Conservation (phyloP, 805 yeast species). For the Hanseniaspora meyeri region DNA sequence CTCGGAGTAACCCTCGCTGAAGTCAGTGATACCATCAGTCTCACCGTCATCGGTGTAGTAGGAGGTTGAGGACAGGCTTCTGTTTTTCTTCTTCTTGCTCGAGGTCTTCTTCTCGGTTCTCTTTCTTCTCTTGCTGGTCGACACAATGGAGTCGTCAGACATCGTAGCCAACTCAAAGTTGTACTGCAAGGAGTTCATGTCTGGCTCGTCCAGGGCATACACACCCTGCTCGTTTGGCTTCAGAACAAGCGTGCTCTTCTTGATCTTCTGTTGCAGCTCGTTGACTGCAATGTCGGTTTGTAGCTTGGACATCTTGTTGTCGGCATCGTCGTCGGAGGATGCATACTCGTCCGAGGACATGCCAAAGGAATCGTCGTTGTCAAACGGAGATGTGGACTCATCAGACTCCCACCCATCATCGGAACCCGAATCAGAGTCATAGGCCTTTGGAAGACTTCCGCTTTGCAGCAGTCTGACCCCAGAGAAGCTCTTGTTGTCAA, state of each 20-base stretch:
- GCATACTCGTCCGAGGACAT: conserved; percentile 20
- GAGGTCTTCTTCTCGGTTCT: not conserved
- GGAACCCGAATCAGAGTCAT: conserved; percentile 9
- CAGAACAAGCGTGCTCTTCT: conserved; percentile 5
- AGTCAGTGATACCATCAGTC: conserved; percentile 55
- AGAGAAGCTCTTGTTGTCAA: conserved; percentile 38
- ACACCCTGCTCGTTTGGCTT: conserved; percentile 14
- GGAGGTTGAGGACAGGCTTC: conserved; percentile 32
- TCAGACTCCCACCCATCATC: conserved; percentile 17
- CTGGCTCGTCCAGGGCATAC: conserved; percentile 25
- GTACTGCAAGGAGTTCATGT: conserved; percentile 32
- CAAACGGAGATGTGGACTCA: conserved; percentile 12
- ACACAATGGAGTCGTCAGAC: conserved; percentile 49
- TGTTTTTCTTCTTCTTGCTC: conserved; percentile 31
- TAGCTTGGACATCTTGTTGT: conserved; percentile 12
- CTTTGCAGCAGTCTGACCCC: conserved; percentile 11
- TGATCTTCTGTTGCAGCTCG: conserved; percentile 8
- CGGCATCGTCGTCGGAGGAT: conserved; percentile 20
- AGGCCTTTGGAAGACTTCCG: not conserved
- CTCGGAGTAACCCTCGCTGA: conserved; percentile 28
- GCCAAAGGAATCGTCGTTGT: conserved; percentile 19
- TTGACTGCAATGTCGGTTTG: conserved; percentile 10
- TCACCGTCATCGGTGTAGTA: conserved; percentile 39
- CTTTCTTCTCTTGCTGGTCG: conserved; percentile 32
- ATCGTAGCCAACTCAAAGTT: conserved; percentile 37